These are phyloP conservation scores for Lactarius sanguifluus DNA, from an alignment of 768 basidiomycete species.

Conservation along the genomic window DNA sequence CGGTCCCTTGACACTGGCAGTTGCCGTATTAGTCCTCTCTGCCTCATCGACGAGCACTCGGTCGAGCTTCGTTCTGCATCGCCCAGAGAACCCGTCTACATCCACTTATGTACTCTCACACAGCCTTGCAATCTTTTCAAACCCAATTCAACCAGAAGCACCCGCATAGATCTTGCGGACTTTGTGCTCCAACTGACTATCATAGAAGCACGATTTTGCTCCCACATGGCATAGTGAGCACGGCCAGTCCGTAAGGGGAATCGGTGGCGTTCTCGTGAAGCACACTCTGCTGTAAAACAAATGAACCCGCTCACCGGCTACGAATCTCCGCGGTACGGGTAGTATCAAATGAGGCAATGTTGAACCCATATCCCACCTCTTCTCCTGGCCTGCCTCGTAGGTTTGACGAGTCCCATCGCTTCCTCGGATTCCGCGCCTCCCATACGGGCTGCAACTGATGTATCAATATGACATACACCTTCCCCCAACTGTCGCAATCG, in stretches of 20 bases:
- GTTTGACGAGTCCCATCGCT: neutral
- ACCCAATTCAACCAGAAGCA: no score
- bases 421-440: neutral
- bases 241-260: neutral
- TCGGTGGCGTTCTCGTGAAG: neutral
- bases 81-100: neutral
- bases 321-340: neutral
- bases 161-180: no score
- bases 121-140: no score
- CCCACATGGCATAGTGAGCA: no score
- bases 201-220: no score
- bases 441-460: no score
- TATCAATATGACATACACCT: neutral
- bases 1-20: neutral
- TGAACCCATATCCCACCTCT: neutral
- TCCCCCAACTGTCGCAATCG: neutral
- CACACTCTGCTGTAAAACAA: neutral
- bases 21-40: constrained; percentile 1
- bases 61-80: neutral
- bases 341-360: neutral
- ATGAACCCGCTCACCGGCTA: neutral
- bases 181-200: no score
- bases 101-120: no score
- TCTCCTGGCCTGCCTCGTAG: neutral
- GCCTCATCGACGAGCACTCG: neutral